Base-by-base conservation (phyloP, 352 stramenopile genomes). In the Globisporangium spiculum region DNA sequence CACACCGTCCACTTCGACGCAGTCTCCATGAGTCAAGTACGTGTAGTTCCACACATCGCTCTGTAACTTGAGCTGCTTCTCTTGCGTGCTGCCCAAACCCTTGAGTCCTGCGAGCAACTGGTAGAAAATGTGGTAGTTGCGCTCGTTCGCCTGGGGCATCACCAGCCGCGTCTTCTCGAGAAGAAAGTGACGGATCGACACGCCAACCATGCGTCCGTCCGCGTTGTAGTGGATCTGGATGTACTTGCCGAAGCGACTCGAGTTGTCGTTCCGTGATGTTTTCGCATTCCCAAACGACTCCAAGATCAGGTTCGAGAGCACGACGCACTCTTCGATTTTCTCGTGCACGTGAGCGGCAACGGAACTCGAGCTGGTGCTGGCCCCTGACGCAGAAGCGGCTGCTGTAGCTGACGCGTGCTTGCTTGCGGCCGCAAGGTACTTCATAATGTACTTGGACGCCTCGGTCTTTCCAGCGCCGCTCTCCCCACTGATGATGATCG, bases 381-480 rank as follows among this genome's bases (percentile, higher is more conserved):
- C 58, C 1, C 65, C 73, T 24, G 64, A 50, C 18, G 68, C 44
- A 9, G 18, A 20, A 22, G 44, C 44, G 1, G 6, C 41, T n/a
- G 41, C 41, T 50, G 41, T 7, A 52, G 65, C 27, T 10, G 61
- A 67, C 2, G 70, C 79, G 54, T 89, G 84, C 32, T 90, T 88
- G 66, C 87, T 94, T 3, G 85, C 85, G 1, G 86, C 88, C 4
- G 88, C 86, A 10, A 95, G 78, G 59, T 96, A 93, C 60, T 95
- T 93, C 86, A 93, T 92, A 14, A 94, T 91, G 68, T 98, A 97
- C 76, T 98, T 98, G 50, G 93, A 97, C 3, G 93, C 97, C 70
- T 98, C 93, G 0, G 95, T 98, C 77, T 98, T 98, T 8, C 95
- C 95, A 0, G 93, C 93, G 8, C 94, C 94, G 38, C 86, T 97